phyloP scores from a whole-genome alignment of 345 rosid species.

The Brassica nigra region DNA sequence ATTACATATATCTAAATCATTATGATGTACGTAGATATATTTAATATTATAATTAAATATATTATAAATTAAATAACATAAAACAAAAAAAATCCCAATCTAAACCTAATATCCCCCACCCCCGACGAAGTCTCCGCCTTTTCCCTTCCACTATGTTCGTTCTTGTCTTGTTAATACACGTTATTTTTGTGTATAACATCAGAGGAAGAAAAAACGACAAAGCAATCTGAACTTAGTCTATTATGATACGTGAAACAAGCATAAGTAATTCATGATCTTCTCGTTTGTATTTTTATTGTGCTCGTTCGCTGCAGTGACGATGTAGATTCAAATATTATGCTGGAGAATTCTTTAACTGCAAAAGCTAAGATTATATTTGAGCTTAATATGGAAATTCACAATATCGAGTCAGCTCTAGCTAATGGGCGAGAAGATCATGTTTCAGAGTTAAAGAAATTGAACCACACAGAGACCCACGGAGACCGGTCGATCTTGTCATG shows the following conservation, averaged over 20 bases:
- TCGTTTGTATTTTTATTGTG: not conserved
- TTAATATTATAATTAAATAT: too few relatives aligned
- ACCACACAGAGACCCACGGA: not conserved
- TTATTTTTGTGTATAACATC: slow-evolving; percentile 34
- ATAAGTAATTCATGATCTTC: slow-evolving; percentile 50
- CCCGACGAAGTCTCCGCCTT: too few relatives aligned
- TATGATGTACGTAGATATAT: too few relatives aligned
- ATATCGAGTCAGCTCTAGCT: slow-evolving; percentile 75
- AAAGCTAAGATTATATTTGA: slow-evolving; percentile 94
- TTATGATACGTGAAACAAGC: slow-evolving; percentile 69
- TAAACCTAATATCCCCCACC: too few relatives aligned
- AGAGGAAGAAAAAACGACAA: slow-evolving; percentile 92
- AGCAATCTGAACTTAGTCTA: slow-evolving; percentile 91
- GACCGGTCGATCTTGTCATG: too few relatives aligned
- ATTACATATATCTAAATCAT: too few relatives aligned
- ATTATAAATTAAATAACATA: too few relatives aligned
- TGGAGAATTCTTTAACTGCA: slow-evolving; percentile 84
- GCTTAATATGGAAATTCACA: slow-evolving; percentile 89
- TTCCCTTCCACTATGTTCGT: not conserved
- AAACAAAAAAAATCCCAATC: too few relatives aligned
- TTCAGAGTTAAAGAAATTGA: slow-evolving; percentile 75
- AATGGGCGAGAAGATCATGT: slow-evolving; percentile 80
- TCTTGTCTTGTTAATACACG: slow-evolving; percentile 21
- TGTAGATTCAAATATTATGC: slow-evolving; percentile 72
- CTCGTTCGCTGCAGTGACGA: slow-evolving; percentile 56